Conservation (phyloP, 1,139 yeast species). For the Pichia sp. region DNA sequence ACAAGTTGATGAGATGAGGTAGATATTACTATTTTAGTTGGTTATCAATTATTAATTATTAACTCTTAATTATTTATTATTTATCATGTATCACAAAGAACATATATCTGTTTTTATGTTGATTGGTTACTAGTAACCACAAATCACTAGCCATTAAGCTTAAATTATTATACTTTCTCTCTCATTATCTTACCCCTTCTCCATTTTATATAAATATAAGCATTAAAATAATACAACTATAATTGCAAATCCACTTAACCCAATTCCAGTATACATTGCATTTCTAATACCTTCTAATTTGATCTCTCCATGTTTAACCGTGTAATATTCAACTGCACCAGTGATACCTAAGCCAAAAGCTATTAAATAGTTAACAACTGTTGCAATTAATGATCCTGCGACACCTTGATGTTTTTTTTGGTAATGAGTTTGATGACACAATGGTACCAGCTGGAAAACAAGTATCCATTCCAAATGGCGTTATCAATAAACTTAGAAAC, state of each 20-base stretch:
- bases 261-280: constrained; percentile 46
- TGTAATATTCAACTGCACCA: constrained; percentile 50
- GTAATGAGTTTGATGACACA: constrained; percentile 44
- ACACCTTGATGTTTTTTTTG: constrained; percentile 52
- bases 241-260: constrained; percentile 31
- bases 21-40: too few relatives aligned
- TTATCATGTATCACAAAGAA: too few relatives aligned
- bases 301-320: constrained; percentile 30
- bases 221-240: constrained; percentile 21
- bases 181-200: neutral
- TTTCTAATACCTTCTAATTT: constrained; percentile 36
- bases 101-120: too few relatives aligned
- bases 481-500: constrained; percentile 42
- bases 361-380: constrained; percentile 57
- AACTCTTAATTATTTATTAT: too few relatives aligned
- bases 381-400: constrained; percentile 58
- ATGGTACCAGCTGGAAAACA: constrained; percentile 59
- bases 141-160: neutral
- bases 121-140: too few relatives aligned
- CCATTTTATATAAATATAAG: neutral
- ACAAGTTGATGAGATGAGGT: neutral
- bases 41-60: too few relatives aligned
- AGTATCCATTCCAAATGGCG: constrained; percentile 58
- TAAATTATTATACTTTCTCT: neutral
- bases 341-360: constrained; percentile 61